A percentile compares a stretch with the other conserved stretches of the same genome.
These are phyloP conservation scores for Trichocomaceae sp. DNA, from an alignment of 2,329 filamentous ascomycete species.

Conservation along the genomic window DNA sequence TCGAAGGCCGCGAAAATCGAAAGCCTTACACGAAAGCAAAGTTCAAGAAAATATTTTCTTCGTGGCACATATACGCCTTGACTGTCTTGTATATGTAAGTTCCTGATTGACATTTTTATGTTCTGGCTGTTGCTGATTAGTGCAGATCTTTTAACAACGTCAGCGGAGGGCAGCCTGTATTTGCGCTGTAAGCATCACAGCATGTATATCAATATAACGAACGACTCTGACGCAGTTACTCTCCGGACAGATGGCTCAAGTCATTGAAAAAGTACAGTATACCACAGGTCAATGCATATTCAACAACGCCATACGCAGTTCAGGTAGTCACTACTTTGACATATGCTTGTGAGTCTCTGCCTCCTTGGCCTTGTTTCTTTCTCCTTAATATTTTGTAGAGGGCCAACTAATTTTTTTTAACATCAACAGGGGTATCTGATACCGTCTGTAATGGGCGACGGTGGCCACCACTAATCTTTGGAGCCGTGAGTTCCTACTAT, in stretches of 20 bases:
- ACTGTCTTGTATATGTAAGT: conserved; percentile 51
- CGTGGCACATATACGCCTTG: conserved; percentile 60
- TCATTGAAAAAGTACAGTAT: conserved; percentile 40
- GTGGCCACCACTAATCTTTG: conserved; percentile 60
- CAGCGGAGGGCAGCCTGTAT: conserved; percentile 49
- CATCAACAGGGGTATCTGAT: conserved; percentile 51
- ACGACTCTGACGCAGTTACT: neutral
- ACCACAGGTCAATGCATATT: conserved; percentile 46
- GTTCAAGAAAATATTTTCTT: conserved; percentile 54
- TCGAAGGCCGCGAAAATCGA: conserved; percentile 42
- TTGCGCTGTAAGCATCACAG: conserved; percentile 38
- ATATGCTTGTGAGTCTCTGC: conserved; percentile 47
- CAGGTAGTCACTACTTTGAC: conserved; percentile 54
- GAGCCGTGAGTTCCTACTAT: conserved; percentile 29
- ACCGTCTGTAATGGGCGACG: conserved; percentile 52
- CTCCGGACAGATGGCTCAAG: conserved; percentile 29
- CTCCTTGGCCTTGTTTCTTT: neutral
- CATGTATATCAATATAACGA: neutral
- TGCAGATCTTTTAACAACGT: conserved; percentile 56
- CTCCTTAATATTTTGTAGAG: too few species aligned
- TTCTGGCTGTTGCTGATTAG: neutral
- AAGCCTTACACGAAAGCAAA: conserved; percentile 46
- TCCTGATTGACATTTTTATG: neutral
- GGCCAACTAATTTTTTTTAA: neutral
- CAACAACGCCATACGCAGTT: conserved; percentile 53